Conservation (phyloP, 306 rosid genomes). For the Cucumis melo region DNA sequence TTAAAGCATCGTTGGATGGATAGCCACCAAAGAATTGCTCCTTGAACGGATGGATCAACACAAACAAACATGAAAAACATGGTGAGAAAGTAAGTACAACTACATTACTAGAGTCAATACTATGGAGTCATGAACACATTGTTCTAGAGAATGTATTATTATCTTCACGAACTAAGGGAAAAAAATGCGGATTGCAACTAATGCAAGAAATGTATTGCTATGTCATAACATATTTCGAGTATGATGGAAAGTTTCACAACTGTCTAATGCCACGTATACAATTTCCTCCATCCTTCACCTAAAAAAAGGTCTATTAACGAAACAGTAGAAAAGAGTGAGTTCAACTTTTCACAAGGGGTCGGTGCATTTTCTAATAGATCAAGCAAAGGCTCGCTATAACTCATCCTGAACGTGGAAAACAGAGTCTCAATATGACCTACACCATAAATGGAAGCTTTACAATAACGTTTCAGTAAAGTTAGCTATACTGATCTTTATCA, state of each 20-base stretch:
- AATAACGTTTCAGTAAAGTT: not conserved
- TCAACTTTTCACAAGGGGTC: too few species aligned
- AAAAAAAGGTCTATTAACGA: not conserved
- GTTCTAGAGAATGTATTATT: not conserved
- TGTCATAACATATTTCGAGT: not conserved
- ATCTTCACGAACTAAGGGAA: not conserved
- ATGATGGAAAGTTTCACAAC: not conserved
- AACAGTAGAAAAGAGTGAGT: not conserved
- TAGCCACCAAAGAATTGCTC: slow-evolving; percentile 32
- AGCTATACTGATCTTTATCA: not conserved
- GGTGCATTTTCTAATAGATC: not conserved
- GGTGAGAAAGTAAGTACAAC: not conserved
- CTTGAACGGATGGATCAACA: not conserved
- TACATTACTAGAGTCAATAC: not conserved
- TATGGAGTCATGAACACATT: not conserved
- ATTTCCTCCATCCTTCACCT: not conserved
- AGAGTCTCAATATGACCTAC: not conserved
- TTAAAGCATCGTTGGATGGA: slow-evolving; percentile 15
- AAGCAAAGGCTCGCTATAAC: not conserved
- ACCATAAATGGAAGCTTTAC: not conserved
- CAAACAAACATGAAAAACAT: not conserved
- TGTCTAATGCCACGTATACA: not conserved
- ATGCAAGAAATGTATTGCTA: not conserved
- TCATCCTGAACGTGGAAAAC: not conserved
- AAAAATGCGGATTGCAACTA: not conserved